Evolutionary conservation across 2,329 filamentous ascomycete species (phyloP), one percentile per base, ranked within the genome.

Genomic region (Neonectria ditissima): DNA sequence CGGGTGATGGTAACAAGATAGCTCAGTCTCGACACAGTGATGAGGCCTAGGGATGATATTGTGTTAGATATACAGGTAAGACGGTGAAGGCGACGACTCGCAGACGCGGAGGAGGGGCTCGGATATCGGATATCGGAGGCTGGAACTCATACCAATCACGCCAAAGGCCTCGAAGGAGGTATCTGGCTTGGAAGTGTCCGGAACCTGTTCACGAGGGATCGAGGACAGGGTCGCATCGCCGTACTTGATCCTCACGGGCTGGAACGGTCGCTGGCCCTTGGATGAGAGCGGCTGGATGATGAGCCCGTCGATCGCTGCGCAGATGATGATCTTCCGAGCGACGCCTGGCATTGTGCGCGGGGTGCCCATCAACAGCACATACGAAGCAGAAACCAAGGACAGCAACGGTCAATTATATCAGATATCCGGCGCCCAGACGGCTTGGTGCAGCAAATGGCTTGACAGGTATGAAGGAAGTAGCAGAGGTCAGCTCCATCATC

Each of bases 1-100:
- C 89, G 88, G 22, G 91, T 94, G 73, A 99, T 97, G 11, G 93
- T 91, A 62, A 99, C 87, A 7, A 99, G 86, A 78, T 95, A 98
- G 67, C 89, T 92, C 28, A 90, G 87, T 39, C 89, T 91, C 22
- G 94, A 92, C 63, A 98, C 87, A 37, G 90, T 93, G 47, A 99
- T 86, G 1, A 99, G 82, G 22, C 96, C 95, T 98, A 67, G 16
- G 50, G 22, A 32, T 22, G 56, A 63, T 22, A 22, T 28, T 20
- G 32, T 14, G 58, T 55, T 39, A 58, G 55, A 62, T 56, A 57
- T 30, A 16, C 13, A 52, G 51, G 30, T 10, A 48, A 28, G 22
- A 26, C 16, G 24, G 7, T 20, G 24, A 50, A 32, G 26, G 45
- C 18, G 9, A 30, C 9, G n/a, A 32, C 45, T n/a, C 9, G 45